Evolutionary conservation across 2,329 filamentous ascomycete species (phyloP).

Genomic region (Berkeleyomyces basicola): DNA sequence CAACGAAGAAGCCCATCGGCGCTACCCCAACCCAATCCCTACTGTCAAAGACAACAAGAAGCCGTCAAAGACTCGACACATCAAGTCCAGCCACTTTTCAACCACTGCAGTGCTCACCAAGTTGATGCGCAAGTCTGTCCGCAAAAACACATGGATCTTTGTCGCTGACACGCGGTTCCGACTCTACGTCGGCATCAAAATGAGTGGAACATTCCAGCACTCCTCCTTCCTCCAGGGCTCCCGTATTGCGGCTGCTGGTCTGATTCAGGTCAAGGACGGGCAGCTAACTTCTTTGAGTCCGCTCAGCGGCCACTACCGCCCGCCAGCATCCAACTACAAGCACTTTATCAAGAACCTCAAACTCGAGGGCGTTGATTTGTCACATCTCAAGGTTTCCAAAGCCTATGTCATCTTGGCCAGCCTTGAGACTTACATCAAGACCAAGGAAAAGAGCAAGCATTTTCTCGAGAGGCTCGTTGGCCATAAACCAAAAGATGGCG

Average conservation of each 20-base stretch:
- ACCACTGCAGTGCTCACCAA: slow-evolving; percentile 62
- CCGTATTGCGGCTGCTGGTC: slow-evolving; percentile 64
- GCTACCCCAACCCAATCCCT: slow-evolving; percentile 5
- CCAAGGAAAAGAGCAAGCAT: slow-evolving; percentile 44
- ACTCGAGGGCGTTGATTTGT: slow-evolving; percentile 62
- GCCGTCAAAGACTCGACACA: slow-evolving; percentile 6
- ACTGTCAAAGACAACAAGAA: slow-evolving; percentile 5
- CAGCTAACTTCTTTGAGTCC: slow-evolving; percentile 57
- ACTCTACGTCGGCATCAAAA: slow-evolving; percentile 80
- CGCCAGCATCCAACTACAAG: slow-evolving; percentile 67
- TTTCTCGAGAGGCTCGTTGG: slow-evolving; percentile 22
- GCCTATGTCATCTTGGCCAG: slow-evolving; percentile 71
- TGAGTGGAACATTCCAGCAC: slow-evolving; percentile 77
- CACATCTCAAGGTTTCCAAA: slow-evolving; percentile 59
- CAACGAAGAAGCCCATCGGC: slow-evolving; percentile 30
- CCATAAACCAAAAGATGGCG: slow-evolving; percentile 3
- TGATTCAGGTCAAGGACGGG: slow-evolving; percentile 73
- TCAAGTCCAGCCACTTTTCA: slow-evolving; percentile 39
- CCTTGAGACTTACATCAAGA: slow-evolving; percentile 61
- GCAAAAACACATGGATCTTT: slow-evolving; percentile 88
- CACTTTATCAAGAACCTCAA: slow-evolving; percentile 61
- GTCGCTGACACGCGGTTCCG: slow-evolving; percentile 74
- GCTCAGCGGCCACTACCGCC: slow-evolving; percentile 66
- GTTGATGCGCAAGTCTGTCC: slow-evolving; percentile 59
- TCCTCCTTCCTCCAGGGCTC: slow-evolving; percentile 75